Conservation (phyloP, 1,139 yeast genomes). For the Yamadazyma songkhlaensis region DNA sequence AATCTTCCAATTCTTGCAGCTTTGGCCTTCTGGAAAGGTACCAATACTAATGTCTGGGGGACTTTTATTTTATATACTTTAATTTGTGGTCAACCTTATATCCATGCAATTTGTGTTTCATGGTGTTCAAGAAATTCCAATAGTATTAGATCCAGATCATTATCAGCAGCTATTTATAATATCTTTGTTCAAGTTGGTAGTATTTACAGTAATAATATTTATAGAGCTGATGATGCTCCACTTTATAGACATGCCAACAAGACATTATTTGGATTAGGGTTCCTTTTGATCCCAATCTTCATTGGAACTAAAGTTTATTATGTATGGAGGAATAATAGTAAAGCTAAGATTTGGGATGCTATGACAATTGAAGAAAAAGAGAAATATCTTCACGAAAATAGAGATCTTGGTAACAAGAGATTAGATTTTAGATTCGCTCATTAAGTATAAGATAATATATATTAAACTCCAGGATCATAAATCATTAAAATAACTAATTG, state of each 20-base stretch:
- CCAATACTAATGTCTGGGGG: constrained; percentile 47
- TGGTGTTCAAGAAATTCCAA: constrained; percentile 64
- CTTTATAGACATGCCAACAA: constrained; percentile 53
- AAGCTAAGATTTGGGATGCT: constrained; percentile 44
- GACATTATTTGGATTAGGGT: constrained; percentile 17
- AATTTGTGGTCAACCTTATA: constrained; percentile 48
- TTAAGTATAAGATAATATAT: constrained; percentile 7
- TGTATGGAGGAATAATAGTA: constrained; percentile 42
- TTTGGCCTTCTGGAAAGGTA: constrained; percentile 50
- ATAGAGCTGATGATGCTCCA: constrained; percentile 57
- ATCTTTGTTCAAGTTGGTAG: constrained; percentile 58
- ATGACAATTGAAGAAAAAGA: constrained; percentile 47
- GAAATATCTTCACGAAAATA: constrained; percentile 39
- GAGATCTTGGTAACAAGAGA: constrained; percentile 53
- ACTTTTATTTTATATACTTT: constrained; percentile 50
- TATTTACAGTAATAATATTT: constrained; percentile 53
- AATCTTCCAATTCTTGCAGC: constrained; percentile 36
- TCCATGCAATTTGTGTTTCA: constrained; percentile 52
- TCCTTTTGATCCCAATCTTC: constrained; percentile 19
- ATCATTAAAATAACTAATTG: constrained; percentile 4
- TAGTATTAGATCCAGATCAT: constrained; percentile 56
- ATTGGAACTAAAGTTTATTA: constrained; percentile 37
- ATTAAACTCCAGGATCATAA: constrained; percentile 1
- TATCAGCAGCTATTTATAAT: constrained; percentile 61
- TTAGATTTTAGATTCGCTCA: constrained; percentile 47